Conservation (phyloP, 768 basidiomycete species). For the Russula abietina region DNA sequence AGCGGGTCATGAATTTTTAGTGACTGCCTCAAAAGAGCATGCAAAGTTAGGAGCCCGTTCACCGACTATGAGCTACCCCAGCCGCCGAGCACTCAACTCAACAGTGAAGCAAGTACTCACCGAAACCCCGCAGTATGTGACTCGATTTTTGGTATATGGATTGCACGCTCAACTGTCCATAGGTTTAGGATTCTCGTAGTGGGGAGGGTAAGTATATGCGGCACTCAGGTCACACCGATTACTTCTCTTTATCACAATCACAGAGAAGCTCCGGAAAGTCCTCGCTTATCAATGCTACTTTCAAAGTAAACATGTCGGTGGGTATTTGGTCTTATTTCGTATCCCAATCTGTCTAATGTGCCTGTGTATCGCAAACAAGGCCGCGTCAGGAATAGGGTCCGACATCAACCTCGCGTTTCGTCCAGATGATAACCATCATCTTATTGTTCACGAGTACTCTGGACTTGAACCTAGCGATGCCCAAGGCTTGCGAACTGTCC, state of each 20-base stretch:
- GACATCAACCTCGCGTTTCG: background rate
- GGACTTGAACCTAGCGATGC: background rate
- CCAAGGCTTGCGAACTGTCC: background rate
- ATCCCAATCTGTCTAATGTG: background rate
- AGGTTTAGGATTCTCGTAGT: constrained; percentile 5
- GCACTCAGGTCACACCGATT: background rate
- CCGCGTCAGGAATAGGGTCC: background rate
- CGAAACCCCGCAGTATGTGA: background rate
- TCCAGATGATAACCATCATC: background rate
- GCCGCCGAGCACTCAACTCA: background rate
- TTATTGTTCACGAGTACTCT: background rate
- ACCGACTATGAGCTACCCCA: background rate
- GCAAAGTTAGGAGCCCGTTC: background rate
- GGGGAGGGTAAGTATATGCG: background rate
- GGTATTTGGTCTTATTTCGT: background rate
- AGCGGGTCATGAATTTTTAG: background rate
- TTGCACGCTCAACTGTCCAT: background rate
- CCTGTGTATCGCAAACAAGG: background rate
- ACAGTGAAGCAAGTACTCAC: background rate
- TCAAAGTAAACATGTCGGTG: background rate
- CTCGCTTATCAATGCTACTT: background rate
- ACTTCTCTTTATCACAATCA: background rate
- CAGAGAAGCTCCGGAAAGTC: constrained; percentile 2
- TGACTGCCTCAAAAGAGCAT: background rate
- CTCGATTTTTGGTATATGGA: background rate